Conservation (phyloP, 768 basidiomycete genomes). For the Boletus patriciae region DNA sequence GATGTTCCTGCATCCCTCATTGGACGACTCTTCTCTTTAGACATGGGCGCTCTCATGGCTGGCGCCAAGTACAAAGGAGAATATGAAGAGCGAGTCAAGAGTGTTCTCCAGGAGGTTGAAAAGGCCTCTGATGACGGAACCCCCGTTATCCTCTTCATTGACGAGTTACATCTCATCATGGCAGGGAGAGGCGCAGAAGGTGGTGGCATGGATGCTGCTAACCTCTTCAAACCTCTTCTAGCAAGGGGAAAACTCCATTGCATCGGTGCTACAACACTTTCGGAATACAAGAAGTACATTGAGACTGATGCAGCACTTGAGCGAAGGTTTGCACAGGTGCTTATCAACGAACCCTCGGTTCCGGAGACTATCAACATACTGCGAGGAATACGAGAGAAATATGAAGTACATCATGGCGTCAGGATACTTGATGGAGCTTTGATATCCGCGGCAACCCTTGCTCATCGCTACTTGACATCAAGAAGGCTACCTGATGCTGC, state of each 20-base stretch:
- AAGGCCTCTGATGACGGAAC: slow-evolving; percentile 76
- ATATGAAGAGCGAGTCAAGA: slow-evolving; percentile 95
- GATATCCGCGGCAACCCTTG: slow-evolving; percentile 86
- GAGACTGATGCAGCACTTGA: slow-evolving; percentile 92
- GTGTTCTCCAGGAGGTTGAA: slow-evolving; percentile 90
- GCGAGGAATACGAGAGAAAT: slow-evolving; percentile 91
- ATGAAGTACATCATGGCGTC: slow-evolving; percentile 90
- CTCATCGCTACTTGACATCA: slow-evolving; percentile 88
- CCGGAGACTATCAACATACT: slow-evolving; percentile 90
- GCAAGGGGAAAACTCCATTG: slow-evolving; percentile 76
- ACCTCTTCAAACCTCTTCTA: slow-evolving; percentile 88
- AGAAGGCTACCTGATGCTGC: slow-evolving; percentile 81
- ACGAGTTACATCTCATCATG: slow-evolving; percentile 95
- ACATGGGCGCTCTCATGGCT: slow-evolving; percentile 96
- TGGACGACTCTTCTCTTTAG: slow-evolving; percentile 77
- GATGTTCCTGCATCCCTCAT: slow-evolving; percentile 81
- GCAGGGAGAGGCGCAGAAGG: slow-evolving; percentile 79
- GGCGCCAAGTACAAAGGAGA: slow-evolving; percentile 93
- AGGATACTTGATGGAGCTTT: slow-evolving; percentile 85
- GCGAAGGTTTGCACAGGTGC: slow-evolving; percentile 88
- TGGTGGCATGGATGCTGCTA: slow-evolving; percentile 92
- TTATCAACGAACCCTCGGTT: slow-evolving; percentile 89
- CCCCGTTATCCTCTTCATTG: slow-evolving; percentile 90
- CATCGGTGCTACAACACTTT: slow-evolving; percentile 91
- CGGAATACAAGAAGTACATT: slow-evolving; percentile 91